Percentiles rank a stretch among this genome's conserved stretches.
phyloP scores from a whole-genome alignment of 2,329 filamentous ascomycete genomes.

The Alternaria arbusti region DNA sequence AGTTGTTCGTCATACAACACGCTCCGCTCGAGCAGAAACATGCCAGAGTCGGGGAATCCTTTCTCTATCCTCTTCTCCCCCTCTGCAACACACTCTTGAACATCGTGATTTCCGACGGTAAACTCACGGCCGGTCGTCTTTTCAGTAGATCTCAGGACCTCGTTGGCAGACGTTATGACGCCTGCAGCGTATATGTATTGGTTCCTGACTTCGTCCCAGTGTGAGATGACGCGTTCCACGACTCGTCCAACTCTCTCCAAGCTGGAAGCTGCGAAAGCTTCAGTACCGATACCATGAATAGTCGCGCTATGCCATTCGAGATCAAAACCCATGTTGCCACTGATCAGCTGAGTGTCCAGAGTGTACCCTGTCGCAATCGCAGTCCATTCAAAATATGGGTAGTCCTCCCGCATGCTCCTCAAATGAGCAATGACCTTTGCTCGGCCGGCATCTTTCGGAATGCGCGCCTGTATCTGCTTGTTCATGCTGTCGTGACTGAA shows the following conservation, averaged over 20 bases:
- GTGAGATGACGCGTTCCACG: conserved; percentile 29
- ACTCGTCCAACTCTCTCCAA: conserved; percentile 39
- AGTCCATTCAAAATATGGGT: conserved; percentile 39
- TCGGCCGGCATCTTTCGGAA: conserved; percentile 37
- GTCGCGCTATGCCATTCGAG: conserved; percentile 50
- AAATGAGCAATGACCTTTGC: conserved; percentile 42
- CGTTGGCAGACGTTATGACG: conserved; percentile 39
- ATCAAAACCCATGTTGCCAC: conserved; percentile 47
- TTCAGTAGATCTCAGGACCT: conserved; percentile 40
- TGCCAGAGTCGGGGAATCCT: conserved; percentile 48
- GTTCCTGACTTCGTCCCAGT: conserved; percentile 46
- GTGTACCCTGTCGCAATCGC: conserved; percentile 44
- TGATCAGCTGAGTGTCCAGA: conserved; percentile 41
- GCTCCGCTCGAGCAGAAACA: conserved; percentile 49
- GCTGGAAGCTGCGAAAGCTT: conserved; percentile 46
- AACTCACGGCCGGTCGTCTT: conserved; percentile 35
- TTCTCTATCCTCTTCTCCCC: conserved; percentile 42
- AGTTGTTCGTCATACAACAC: conserved; percentile 45
- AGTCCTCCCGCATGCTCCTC: conserved; percentile 8
- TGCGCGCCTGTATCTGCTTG: conserved; percentile 32
- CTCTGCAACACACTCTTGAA: conserved; percentile 46
- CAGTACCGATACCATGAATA: conserved; percentile 44
- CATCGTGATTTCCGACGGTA: conserved; percentile 38
- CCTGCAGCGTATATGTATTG: conserved; percentile 46
- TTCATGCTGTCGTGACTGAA: conserved; percentile 49